Evolutionary conservation across 148 eudicot species (phyloP).

Genomic region (Vaccinium darrowii): DNA sequence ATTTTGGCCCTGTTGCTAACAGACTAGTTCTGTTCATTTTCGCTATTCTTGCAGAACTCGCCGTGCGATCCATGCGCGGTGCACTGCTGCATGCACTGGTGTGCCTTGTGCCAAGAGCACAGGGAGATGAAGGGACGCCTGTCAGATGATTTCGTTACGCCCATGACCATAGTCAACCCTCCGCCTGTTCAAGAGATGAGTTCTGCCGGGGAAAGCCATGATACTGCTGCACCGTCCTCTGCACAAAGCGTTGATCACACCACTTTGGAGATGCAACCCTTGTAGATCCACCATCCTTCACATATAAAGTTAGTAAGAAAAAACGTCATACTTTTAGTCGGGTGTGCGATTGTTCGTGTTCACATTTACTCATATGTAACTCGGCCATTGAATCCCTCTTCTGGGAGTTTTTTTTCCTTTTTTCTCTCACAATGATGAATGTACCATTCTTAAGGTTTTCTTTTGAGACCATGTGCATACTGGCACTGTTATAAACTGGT

Average conservation of each 20-base stretch:
- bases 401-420: neutral
- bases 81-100: conserved; percentile 97
- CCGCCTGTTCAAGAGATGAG: conserved; percentile 85
- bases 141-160: conserved; percentile 47
- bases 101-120: conserved; percentile 98
- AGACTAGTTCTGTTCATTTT: neutral
- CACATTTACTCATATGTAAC: neutral
- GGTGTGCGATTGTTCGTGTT: conserved; percentile 4
- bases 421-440: neutral
- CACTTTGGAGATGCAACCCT: conserved; percentile 73
- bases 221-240: conserved; percentile 43
- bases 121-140: conserved; percentile 91
- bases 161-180: conserved; percentile 75
- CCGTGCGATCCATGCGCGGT: conserved; percentile 92
- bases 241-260: conserved; percentile 36
- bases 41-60: conserved; percentile 54
- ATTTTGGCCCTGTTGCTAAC: neutral
- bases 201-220: conserved; percentile 39
- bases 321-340: neutral
- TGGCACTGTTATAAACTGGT: neutral
- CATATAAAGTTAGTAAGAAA: neutral
- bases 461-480: neutral
- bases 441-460: neutral
- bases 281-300: conserved; percentile 29
- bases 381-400: neutral